phyloP scores from a whole-genome alignment of 257 asterid species.

The Fraxinus excelsior region DNA sequence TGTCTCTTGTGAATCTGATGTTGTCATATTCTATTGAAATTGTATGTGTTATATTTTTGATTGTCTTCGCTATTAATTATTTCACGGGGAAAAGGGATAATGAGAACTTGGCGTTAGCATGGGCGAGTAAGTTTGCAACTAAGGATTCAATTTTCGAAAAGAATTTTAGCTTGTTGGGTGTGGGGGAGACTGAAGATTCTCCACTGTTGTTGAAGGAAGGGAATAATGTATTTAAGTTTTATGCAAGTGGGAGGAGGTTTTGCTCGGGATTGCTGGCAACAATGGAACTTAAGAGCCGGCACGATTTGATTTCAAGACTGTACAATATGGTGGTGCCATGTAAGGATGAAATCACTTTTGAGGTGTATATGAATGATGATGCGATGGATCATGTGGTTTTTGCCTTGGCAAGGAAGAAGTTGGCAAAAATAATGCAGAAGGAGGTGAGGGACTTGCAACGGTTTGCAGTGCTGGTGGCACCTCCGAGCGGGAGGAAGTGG shows the following conservation, averaged over 20 bases:
- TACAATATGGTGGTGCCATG: slow-evolving; percentile 87
- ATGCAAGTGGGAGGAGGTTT: slow-evolving; percentile 91
- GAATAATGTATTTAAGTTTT: slow-evolving; percentile 71
- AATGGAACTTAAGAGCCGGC: slow-evolving; percentile 91
- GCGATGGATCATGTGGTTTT: slow-evolving; percentile 86
- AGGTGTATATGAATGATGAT: slow-evolving; percentile 91
- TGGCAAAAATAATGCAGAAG: slow-evolving; percentile 79
- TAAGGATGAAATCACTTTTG: slow-evolving; percentile 87
- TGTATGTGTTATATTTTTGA: slow-evolving; percentile 66
- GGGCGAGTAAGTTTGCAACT: slow-evolving; percentile 76
- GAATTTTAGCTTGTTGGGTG: slow-evolving; percentile 84
- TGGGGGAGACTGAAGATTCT: slow-evolving; percentile 84
- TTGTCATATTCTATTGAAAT: slow-evolving; percentile 59
- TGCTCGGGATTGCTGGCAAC: slow-evolving; percentile 91
- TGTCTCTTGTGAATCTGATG: slow-evolving; percentile 31
- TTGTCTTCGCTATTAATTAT: slow-evolving; percentile 53
- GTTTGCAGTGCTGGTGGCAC: slow-evolving; percentile 59
- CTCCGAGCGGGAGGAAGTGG: slow-evolving; percentile 84
- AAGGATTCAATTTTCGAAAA: slow-evolving; percentile 73
- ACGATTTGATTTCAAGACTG: slow-evolving; percentile 84
- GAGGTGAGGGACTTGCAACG: slow-evolving; percentile 80
- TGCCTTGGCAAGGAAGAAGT: slow-evolving; percentile 79
- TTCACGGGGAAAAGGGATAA: slow-evolving; percentile 52
- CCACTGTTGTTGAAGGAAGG: slow-evolving; percentile 84
- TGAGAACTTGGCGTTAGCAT: slow-evolving; percentile 63